Evolutionary conservation across 371 early-diverging fungal genomes (phyloP), one percentile per base, ranked within the genome.

Genomic region (Mortierella sp.): DNA sequence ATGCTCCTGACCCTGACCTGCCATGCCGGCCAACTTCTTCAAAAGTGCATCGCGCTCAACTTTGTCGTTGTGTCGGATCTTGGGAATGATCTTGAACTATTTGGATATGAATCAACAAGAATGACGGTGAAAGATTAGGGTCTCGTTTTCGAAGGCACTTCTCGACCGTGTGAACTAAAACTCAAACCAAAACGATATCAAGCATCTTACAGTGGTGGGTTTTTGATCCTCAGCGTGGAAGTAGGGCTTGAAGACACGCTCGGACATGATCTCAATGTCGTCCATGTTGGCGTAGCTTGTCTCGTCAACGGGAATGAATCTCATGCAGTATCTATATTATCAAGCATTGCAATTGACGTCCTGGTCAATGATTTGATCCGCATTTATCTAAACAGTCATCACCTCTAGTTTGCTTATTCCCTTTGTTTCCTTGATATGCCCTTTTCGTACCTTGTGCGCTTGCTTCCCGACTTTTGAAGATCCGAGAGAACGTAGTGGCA

Each of bases 11-110:
- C 73, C 70, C 9, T 58, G 71, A 5, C 93, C 94, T 19, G 93
- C 93, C 3, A 91, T 48, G 13, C 80, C 72, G 31, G 94, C 95
- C 34, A 96, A 57, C 45, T 73, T 83, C 52, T 89, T 87, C 38
- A 94, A 92, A 7, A 96, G 81, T 34, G 89, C 88, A 70, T 91
- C 92, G 60, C 94, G 90, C 47, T 90, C 89, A 11, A 95, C 77
- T 68, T 91, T 90, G 70, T 89, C 87, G 80, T 93, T 94, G 72
- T 94, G 92, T 26, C 96, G 91, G 16, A 93, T 87, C 79, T 93
- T 92, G 72, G 92, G 91, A 13, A 91, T 90, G 81, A 95, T 88
- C 31, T 93, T 91, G 90, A 92, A 96, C 96, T 96, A 82, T 45
- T 21, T 45, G n/a, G 42, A 38, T 31, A 7, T 71, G 54, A 6